phyloP scores from a whole-genome alignment of 2,329 filamentous ascomycete genomes.

The Scytalidium lignicola region DNA sequence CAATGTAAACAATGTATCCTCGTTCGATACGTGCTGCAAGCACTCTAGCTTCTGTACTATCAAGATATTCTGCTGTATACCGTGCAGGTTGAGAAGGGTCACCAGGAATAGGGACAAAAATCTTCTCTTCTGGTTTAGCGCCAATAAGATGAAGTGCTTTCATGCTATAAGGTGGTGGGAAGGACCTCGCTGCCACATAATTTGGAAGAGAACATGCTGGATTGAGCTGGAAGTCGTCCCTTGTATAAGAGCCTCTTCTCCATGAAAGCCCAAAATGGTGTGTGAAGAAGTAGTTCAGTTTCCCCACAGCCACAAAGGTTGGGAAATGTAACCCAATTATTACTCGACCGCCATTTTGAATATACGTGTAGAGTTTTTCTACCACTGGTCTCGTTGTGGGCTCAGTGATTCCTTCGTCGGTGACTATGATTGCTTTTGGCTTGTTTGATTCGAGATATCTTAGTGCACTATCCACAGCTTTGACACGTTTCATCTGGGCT shows the following conservation, averaged over 20 bases:
- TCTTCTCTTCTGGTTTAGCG: slow-evolving; percentile 19
- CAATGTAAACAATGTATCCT: slow-evolving; percentile 24
- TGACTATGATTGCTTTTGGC: slow-evolving; percentile 21
- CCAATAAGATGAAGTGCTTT: slow-evolving; percentile 25
- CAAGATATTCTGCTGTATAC: slow-evolving; percentile 9
- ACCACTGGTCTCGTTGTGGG: slow-evolving; percentile 15
- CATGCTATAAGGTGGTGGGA: slow-evolving; percentile 23
- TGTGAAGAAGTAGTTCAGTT: slow-evolving; percentile 19
- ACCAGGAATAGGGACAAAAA: slow-evolving; percentile 19
- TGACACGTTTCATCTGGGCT: slow-evolving; percentile 11
- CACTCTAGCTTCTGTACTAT: slow-evolving; percentile 19
- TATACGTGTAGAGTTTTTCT: slow-evolving; percentile 17
- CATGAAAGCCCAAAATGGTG: slow-evolving; percentile 18
- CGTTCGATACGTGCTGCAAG: slow-evolving; percentile 20
- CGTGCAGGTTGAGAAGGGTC: slow-evolving; percentile 13
- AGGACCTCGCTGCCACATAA: not conserved
- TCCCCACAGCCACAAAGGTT: slow-evolving; percentile 15
- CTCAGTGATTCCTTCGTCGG: slow-evolving; percentile 20
- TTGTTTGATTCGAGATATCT: slow-evolving; percentile 17
- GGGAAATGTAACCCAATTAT: slow-evolving; percentile 24
- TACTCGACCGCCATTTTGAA: slow-evolving; percentile 18
- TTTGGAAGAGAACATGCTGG: slow-evolving; percentile 7
- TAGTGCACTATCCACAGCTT: slow-evolving; percentile 9
- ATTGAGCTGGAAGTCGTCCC: slow-evolving; percentile 18
- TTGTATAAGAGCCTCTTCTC: slow-evolving; percentile 18